Evolutionary conservation across 73 alveolate genomes (phyloP).

Genomic region (Paramecium pentaurelia): DNA sequence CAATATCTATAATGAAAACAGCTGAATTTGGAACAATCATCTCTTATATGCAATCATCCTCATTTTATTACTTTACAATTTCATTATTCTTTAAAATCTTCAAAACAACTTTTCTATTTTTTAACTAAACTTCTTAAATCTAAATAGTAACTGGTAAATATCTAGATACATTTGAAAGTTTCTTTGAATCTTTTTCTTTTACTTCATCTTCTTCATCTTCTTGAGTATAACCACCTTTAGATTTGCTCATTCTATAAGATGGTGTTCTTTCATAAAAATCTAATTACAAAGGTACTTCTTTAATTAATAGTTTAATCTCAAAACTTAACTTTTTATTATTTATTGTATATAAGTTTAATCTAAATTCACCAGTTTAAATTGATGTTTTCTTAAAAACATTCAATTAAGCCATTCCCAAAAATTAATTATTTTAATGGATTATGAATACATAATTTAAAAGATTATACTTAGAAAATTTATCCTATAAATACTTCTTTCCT

Average conservation of each 20-base stretch:
- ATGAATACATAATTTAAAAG: neutral
- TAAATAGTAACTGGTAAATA: neutral
- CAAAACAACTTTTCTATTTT: neutral
- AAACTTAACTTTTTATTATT: neutral
- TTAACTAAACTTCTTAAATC: neutral
- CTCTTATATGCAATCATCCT: neutral
- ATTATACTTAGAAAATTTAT: neutral
- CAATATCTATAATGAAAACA: neutral
- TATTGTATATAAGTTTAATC: neutral
- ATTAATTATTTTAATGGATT: neutral
- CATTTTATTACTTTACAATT: neutral
- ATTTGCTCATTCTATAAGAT: neutral
- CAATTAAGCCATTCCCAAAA: neutral
- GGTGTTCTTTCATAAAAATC: constrained; percentile 14
- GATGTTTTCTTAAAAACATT: neutral
- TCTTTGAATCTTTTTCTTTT: neutral
- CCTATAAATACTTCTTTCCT: neutral
- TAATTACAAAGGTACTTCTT: neutral
- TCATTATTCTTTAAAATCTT: neutral
- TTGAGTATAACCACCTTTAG: neutral
- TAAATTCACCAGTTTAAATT: neutral
- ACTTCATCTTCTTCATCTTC: neutral
- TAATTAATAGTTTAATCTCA: neutral
- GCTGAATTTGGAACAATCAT: neutral
- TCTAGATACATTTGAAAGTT: too few relatives aligned